A percentile compares a stretch with the other conserved stretches of the same genome.
phyloP scores from a whole-genome alignment of 2,329 filamentous ascomycete species.

The Celoporthe dispersa region DNA sequence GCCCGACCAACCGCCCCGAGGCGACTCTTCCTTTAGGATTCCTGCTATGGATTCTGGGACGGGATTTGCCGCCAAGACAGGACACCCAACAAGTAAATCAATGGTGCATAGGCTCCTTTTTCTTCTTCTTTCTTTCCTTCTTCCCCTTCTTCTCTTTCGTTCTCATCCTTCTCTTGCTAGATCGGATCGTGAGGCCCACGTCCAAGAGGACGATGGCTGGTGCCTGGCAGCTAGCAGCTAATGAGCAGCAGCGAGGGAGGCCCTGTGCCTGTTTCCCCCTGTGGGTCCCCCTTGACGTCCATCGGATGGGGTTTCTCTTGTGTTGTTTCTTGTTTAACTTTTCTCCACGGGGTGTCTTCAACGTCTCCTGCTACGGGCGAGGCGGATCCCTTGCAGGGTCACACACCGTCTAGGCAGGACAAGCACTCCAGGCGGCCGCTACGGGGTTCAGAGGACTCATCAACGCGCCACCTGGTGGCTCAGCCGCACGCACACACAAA shows the following conservation, averaged over 20 bases:
- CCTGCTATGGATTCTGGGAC: background rate
- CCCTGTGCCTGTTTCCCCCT: background rate
- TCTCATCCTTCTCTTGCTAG: background rate
- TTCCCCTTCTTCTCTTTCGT: too few species aligned
- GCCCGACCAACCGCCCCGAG: too few species aligned
- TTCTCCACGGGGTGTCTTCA: background rate
- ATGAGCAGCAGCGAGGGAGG: background rate
- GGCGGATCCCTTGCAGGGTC: background rate
- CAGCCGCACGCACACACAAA: slow-evolving; percentile 2
- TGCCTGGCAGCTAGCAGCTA: background rate
- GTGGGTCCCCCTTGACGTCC: background rate
- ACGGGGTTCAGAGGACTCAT: background rate
- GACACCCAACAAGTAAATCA: too few species aligned
- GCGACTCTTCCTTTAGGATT: background rate
- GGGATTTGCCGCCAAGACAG: too few species aligned
- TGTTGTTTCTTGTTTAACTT: background rate
- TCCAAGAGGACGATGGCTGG: background rate
- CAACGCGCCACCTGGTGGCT: background rate
- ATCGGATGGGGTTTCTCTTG: background rate
- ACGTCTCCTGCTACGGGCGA: background rate
- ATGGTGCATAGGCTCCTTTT: too few species aligned
- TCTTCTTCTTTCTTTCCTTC: too few species aligned
- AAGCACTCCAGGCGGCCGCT: background rate
- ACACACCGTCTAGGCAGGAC: background rate
- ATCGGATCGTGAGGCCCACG: background rate